Base-by-base conservation (phyloP, 1,284 basidiomycete species). In the Crepidotus sp. region DNA sequence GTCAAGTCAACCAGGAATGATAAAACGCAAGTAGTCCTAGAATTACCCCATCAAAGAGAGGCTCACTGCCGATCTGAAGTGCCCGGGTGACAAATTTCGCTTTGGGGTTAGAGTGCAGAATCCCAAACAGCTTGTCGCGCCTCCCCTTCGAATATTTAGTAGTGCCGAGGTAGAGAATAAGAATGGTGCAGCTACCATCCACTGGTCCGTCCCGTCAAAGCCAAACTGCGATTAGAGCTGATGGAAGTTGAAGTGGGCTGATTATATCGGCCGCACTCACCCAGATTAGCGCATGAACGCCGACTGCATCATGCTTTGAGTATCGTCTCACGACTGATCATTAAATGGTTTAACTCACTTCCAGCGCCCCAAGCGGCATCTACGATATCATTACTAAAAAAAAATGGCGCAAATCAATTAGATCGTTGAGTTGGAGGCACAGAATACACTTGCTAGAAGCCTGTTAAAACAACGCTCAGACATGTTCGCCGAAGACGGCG, bases 221-320 rank as follows among this genome's bases (percentile, higher is more conserved):
- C 80, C 79, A 55, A 82, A 83, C 78, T 80, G 50, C 14, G 14
- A 39, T 41, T 22, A 22, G 21, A 4, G 30, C 31, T 6, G 14
- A 42, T 30, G 5, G 13, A 8, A 18, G n/a, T 27, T 21, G 25
- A 11, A 18, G 25, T 19, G 17, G 35, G 22, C 15, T 40, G 24
- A 34, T 24, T 22, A 11, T 14, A 33, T 34, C n/a, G 18, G 25
- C 13, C 6, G 13, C 15, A 55, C 70, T 53, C 54, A 80, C 80
- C 83, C 82, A 88, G 45, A 87, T 74, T 13, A 87, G 63, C 18
- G 80, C 78, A 51, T 86, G 82, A 3, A 88, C 74, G 32, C 85
- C 84, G 15, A 88, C 60, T 51, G 42, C 10, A 39, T 38, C 36
- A 30, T 9, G n/a, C 29, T 31, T 21, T 46, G 13, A 42, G 38